Base-by-base conservation (phyloP, 176 grass and related monocot genomes). In the Musa beccarii region DNA sequence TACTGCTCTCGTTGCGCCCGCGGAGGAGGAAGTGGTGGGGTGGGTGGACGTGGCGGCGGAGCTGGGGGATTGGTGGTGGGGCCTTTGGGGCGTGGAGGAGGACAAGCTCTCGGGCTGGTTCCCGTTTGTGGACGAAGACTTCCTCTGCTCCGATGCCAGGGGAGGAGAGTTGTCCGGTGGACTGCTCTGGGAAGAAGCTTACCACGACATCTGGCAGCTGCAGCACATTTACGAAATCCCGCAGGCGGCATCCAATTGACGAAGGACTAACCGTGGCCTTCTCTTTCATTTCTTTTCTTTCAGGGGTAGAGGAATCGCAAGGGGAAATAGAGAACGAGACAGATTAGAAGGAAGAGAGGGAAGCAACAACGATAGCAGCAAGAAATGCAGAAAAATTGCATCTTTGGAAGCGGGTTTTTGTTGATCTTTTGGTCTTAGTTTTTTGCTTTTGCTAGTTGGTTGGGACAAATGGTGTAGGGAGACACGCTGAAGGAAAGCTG, bases 111-210 rank as follows among this genome's bases (percentile, higher is more conserved):
- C 82, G 9, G 90, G 90, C 0, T 92, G 90, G 90, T 92, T 92
- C 84, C 90, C 90, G 11, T 92, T 92, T 73, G 90, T 89, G 10
- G 90, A 89, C 61, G 90, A 89, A 73, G 86, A 92, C 53, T 92
- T 92, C 84, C 55, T 75, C 13, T 61, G 76, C 63, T 24, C 19
- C 51, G 77, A 70, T 8, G 28, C 17, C 17, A 69, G 66, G 53
- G 66, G 10, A 34, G 66, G 65, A 2, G 53, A 53, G 17, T 52
- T 10, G 20, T 17, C 19, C 3, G 24, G 74, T 11, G 54, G 55
- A 6, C 62, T 64, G 23, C 24, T 68, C 5, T 78, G 76, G 52
- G 77, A 59, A 29, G 77, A 59, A 25, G 53, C 68, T 0, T 52
- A 69, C 28, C 66, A 70, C 26, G 77, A 79, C 59, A 79, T 79